A percentile compares a stretch with the other conserved stretches of the same genome.
Evolutionary conservation across 306 rosid species (phyloP).

Genomic region (Pyrus communis): DNA sequence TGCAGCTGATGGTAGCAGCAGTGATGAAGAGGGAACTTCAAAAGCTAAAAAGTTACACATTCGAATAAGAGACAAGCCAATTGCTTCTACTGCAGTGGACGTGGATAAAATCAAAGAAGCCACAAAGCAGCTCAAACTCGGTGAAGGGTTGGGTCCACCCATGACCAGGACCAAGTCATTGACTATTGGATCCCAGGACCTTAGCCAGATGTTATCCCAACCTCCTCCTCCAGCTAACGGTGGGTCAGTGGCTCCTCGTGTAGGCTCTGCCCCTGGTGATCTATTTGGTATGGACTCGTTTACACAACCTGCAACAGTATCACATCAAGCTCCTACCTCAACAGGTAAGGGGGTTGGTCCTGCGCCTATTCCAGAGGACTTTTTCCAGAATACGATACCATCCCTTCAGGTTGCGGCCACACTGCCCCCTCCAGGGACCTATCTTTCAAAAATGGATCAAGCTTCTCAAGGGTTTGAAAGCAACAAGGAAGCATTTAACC

Average conservation of each 20-base stretch:
- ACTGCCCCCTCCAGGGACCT: conserved; percentile 81
- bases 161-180: conserved; percentile 63
- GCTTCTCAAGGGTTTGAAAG: conserved; percentile 43
- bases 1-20: conserved; percentile 84
- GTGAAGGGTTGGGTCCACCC: conserved; percentile 59
- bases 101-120: conserved; percentile 94
- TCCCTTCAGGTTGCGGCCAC: conserved; percentile 83
- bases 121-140: conserved; percentile 74
- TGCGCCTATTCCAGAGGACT: conserved; percentile 96
- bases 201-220: conserved; percentile 52
- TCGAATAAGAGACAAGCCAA: conserved; percentile 85
- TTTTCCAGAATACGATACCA: conserved; percentile 86
- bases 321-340: conserved; percentile 42
- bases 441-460: conserved; percentile 63
- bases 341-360: conserved; percentile 39
- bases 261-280: conserved; percentile 56
- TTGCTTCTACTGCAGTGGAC: conserved; percentile 67
- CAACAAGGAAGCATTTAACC: conserved; percentile 34
- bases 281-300: conserved; percentile 55
- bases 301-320: conserved; percentile 39
- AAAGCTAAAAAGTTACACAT: conserved; percentile 69
- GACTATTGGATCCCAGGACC: conserved; percentile 63
- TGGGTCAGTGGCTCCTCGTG: conserved; percentile 34
- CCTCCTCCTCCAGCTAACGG: conserved; percentile 41
- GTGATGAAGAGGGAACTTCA: conserved; percentile 87